Evolutionary conservation across 495 filamentous ascomycete genomes (phyloP).

Genomic region (Penicillium tannophilum): DNA sequence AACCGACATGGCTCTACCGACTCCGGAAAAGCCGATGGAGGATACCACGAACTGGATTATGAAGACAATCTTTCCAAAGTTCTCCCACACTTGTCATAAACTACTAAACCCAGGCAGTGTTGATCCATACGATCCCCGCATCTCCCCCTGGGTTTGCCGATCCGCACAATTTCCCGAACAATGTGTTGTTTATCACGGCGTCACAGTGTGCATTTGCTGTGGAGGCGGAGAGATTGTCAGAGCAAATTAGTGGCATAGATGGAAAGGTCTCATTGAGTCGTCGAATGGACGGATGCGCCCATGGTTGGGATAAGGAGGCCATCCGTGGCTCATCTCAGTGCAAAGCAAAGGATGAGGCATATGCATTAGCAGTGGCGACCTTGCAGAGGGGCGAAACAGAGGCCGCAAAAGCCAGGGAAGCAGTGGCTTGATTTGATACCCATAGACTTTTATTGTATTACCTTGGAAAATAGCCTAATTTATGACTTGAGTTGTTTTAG

Average conservation of each 20-base stretch:
- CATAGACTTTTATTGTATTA: neutral
- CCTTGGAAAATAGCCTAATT: neutral
- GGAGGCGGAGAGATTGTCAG: slow-evolving; percentile 47
- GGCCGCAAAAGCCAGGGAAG: neutral
- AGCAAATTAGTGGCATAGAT: slow-evolving; percentile 29
- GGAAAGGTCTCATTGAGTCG: slow-evolving; percentile 36
- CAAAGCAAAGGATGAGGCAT: slow-evolving; percentile 40
- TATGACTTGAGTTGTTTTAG: neutral
- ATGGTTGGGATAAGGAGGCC: slow-evolving; percentile 43
- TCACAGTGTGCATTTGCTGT: slow-evolving; percentile 40
- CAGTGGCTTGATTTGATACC: slow-evolving; percentile 18
- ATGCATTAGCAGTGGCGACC: slow-evolving; percentile 33
- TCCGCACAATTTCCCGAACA: slow-evolving; percentile 36
- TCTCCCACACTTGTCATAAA: slow-evolving; percentile 38
- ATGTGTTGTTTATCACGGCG: slow-evolving; percentile 46
- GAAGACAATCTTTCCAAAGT: slow-evolving; percentile 24
- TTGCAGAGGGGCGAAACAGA: slow-evolving; percentile 9
- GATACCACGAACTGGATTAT: slow-evolving; percentile 34
- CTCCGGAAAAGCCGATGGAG: slow-evolving; percentile 25
- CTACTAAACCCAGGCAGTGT: slow-evolving; percentile 23
- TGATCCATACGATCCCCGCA: slow-evolving; percentile 36
- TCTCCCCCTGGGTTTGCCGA: slow-evolving; percentile 43
- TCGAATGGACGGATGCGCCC: slow-evolving; percentile 44
- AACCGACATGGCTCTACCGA: slow-evolving; percentile 33
- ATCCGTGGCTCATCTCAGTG: slow-evolving; percentile 26